These are phyloP conservation scores for Pseudogymnoascus sp. DNA, from an alignment of 2,329 filamentous ascomycete genomes.

Conservation along the genomic window DNA sequence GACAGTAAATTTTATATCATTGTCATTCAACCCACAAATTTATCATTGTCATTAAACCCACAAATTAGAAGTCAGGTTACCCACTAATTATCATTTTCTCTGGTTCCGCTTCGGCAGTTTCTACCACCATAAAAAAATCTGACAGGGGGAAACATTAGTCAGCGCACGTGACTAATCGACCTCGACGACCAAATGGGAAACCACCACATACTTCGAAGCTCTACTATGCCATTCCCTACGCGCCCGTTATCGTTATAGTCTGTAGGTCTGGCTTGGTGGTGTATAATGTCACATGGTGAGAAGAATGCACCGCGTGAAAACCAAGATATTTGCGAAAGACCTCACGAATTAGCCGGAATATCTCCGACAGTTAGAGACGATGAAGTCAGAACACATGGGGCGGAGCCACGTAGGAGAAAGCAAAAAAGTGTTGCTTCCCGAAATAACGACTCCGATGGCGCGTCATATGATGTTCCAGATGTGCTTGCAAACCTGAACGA, in stretches of 20 bases:
- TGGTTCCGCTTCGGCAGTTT: neutral
- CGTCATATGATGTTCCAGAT: conserved; percentile 10
- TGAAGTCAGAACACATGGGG: neutral
- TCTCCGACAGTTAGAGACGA: neutral
- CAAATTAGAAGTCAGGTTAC: neutral
- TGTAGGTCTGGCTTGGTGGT: neutral
- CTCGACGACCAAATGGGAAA: neutral
- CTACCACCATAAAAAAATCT: neutral
- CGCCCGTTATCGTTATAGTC: neutral
- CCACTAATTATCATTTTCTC: neutral
- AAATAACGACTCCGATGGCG: neutral
- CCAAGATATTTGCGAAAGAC: neutral
- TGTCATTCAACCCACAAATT: neutral
- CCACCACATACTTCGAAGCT: neutral
- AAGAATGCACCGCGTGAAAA: neutral
- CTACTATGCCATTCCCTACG: neutral
- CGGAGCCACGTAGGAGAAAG: neutral
- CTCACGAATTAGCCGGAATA: neutral
- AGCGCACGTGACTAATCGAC: neutral
- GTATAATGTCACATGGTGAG: neutral
- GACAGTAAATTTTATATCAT: neutral
- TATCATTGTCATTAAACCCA: neutral
- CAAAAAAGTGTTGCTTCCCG: neutral
- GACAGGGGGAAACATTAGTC: neutral
- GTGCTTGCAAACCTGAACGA: conserved; percentile 11